Evolutionary conservation across 2,329 filamentous ascomycete species (phyloP).

Genomic region (Atkinsonella hypoxylon): DNA sequence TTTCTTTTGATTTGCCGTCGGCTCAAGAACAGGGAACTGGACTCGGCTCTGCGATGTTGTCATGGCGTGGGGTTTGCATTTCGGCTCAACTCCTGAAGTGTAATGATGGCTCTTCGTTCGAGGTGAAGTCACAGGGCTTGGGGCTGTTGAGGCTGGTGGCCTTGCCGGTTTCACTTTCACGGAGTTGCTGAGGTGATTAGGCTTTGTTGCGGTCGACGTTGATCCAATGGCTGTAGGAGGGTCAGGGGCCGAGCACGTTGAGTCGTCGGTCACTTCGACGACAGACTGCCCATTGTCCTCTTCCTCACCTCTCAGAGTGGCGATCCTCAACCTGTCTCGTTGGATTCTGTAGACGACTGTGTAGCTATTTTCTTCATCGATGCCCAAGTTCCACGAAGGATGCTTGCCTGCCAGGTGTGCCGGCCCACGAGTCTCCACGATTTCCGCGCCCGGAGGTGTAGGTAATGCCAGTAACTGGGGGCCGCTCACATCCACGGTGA

Average conservation of each 20-base stretch:
- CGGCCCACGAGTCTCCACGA: constrained; percentile 35
- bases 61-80: not conserved
- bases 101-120: constrained; percentile 7
- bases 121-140: constrained; percentile 5
- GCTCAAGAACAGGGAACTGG: not conserved
- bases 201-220: not conserved
- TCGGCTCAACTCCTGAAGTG: not conserved
- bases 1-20: constrained; percentile 34
- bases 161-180: not conserved
- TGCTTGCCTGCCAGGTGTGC: constrained; percentile 7
- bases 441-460: constrained; percentile 45
- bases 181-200: not conserved
- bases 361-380: constrained; percentile 26
- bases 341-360: constrained; percentile 49
- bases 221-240: not conserved
- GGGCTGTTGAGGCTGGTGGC: not conserved
- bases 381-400: constrained; percentile 8
- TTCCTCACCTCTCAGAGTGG: constrained; percentile 24
- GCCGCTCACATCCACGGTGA: constrained; percentile 51
- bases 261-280: constrained; percentile 17
- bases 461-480: constrained; percentile 36
- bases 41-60: not conserved
- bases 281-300: constrained; percentile 15
- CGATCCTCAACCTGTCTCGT: constrained; percentile 36
- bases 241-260: constrained; percentile 1